Conservation (phyloP, 768 basidiomycete genomes). For the Boletus rubropictus region DNA sequence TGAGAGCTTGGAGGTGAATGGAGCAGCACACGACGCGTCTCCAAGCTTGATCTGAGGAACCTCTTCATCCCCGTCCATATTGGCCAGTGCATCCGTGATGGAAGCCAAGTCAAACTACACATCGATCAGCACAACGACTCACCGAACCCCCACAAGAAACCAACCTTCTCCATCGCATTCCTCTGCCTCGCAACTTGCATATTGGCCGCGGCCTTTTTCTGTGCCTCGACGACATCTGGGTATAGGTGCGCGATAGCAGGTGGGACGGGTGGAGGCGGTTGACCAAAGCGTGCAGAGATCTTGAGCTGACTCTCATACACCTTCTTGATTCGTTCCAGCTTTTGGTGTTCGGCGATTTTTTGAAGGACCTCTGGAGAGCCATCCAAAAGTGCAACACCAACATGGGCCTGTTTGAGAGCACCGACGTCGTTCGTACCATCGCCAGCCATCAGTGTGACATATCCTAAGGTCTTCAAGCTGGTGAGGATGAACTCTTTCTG, state of each 20-base stretch:
- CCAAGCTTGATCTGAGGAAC: constrained; percentile 98
- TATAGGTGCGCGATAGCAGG: constrained; percentile 79
- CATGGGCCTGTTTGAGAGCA: constrained; percentile 95
- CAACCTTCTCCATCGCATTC: constrained; percentile 89
- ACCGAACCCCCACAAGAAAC: constrained; percentile 12
- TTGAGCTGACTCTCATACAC: constrained; percentile 95
- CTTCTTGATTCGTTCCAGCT: constrained; percentile 86
- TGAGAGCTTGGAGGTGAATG: constrained; percentile 97
- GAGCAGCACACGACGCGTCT: constrained; percentile 98
- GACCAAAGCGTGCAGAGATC: constrained; percentile 84
- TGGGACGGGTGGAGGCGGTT: constrained; percentile 91
- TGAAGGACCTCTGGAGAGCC: constrained; percentile 87
- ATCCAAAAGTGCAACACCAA: constrained; percentile 90
- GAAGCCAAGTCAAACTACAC: constrained; percentile 67
- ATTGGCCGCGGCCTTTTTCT: constrained; percentile 70
- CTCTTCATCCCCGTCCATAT: constrained; percentile 92
- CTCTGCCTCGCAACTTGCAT: constrained; percentile 59
- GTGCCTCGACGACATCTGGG: constrained; percentile 88
- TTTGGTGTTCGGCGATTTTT: constrained; percentile 90
- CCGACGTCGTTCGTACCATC: constrained; percentile 99
- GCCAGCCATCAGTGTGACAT: constrained; percentile 94
- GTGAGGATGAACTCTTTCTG: constrained; percentile 97
- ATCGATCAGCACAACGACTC: constrained; percentile 8
- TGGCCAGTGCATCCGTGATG: constrained; percentile 81
- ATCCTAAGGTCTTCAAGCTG: constrained; percentile 82